These are phyloP conservation scores for Fonsecaea monophora DNA, from an alignment of 2,329 filamentous ascomycete species.

Conservation along the genomic window DNA sequence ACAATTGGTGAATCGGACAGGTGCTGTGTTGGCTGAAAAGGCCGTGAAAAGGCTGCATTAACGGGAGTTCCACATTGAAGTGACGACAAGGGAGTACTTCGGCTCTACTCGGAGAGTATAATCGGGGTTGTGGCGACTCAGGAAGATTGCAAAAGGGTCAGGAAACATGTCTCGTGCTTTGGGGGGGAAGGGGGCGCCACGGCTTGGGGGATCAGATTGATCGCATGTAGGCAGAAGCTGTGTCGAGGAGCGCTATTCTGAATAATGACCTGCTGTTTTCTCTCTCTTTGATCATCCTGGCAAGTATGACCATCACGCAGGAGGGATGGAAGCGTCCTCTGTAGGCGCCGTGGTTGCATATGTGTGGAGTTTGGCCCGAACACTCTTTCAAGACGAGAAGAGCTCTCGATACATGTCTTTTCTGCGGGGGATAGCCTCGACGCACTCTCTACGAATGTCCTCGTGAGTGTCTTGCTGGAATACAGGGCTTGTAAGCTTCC, in stretches of 20 bases:
- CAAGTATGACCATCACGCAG: slow-evolving; percentile 16
- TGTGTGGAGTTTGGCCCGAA: slow-evolving; percentile 4
- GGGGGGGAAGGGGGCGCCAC: slow-evolving; percentile 3
- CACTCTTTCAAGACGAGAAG: neutral
- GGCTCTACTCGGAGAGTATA: neutral
- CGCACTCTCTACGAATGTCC: neutral
- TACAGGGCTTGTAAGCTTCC: neutral
- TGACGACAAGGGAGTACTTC: neutral
- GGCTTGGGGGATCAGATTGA: slow-evolving; percentile 3
- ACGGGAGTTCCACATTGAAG: neutral
- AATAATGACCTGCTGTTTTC: slow-evolving; percentile 14
- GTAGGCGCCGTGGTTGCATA: slow-evolving; percentile 24
- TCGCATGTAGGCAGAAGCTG: slow-evolving; percentile 17
- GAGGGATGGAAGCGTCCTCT: slow-evolving; percentile 13
- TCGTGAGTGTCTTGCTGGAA: neutral
- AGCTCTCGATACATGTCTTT: neutral
- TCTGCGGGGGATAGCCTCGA: neutral
- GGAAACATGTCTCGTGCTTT: slow-evolving; percentile 1
- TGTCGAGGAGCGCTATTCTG: neutral
- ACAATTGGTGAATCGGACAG: neutral
- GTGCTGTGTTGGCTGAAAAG: slow-evolving; percentile 3
- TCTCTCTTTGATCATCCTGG: neutral
- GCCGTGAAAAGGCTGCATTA: neutral
- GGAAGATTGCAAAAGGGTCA: neutral
- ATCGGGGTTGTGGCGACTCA: neutral